Evolutionary conservation across 73 alveolate species (phyloP).

Genomic region (Tetrahymena thermophila): DNA sequence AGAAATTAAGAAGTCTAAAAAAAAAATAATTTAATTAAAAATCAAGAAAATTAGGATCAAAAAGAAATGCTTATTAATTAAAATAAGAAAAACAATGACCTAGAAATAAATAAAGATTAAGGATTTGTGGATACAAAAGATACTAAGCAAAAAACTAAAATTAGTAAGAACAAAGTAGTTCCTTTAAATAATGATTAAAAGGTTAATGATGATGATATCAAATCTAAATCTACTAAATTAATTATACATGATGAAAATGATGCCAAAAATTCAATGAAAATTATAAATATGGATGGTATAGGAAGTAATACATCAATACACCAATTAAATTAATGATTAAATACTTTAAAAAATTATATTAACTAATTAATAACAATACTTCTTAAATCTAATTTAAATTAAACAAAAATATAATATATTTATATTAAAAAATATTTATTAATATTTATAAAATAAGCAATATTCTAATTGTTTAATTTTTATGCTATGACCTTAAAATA

Average conservation of each 20-base stretch:
- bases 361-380: too few species aligned
- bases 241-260: background rate
- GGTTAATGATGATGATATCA: background rate
- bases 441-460: too few species aligned
- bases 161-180: background rate
- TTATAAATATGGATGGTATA: background rate
- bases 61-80: background rate
- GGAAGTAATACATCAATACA: background rate
- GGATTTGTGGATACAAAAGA: background rate
- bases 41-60: background rate
- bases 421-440: too few species aligned
- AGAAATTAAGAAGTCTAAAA: background rate
- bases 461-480: too few species aligned
- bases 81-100: background rate
- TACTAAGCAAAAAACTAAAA: background rate
- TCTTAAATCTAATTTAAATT: too few species aligned
- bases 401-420: too few species aligned
- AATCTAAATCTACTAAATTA: background rate
- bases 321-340: background rate
- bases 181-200: background rate
- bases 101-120: background rate
- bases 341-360: background rate
- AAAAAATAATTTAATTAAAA: background rate
- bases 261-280: background rate
- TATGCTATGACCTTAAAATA: too few species aligned